Evolutionary conservation across 805 yeast genomes (phyloP).

Genomic region (Maudiozyma serrabonitensis): DNA sequence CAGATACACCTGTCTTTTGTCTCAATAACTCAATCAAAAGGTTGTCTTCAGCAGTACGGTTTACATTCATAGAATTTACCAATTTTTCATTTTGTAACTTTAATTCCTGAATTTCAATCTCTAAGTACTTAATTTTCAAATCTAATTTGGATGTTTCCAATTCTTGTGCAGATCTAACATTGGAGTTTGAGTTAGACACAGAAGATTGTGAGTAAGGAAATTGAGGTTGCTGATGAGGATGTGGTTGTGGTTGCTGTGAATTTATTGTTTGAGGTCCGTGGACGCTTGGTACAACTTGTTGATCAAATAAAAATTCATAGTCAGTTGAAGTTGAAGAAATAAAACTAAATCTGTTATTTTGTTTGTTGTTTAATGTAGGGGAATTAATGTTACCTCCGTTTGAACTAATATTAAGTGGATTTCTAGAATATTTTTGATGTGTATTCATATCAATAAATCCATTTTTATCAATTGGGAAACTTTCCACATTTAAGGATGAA

Average conservation of each 20-base stretch:
- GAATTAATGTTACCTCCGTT: slow-evolving; percentile 4
- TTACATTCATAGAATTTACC: slow-evolving; percentile 21
- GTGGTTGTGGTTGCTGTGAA: neutral
- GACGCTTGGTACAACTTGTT: slow-evolving; percentile 3
- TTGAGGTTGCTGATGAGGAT: neutral
- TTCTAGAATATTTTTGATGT: neutral
- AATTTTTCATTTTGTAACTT: slow-evolving; percentile 28
- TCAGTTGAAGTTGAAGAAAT: slow-evolving; percentile 27
- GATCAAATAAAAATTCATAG: slow-evolving; percentile 11
- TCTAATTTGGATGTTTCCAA: slow-evolving; percentile 18
- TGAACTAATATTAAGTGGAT: slow-evolving; percentile 6
- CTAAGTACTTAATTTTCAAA: slow-evolving; percentile 25
- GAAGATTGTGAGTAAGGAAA: neutral
- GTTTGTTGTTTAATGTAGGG: slow-evolving; percentile 7
- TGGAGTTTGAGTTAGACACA: neutral
- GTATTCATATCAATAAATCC: slow-evolving; percentile 6
- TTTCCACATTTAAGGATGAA: slow-evolving; percentile 7
- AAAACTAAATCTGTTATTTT: slow-evolving; percentile 23
- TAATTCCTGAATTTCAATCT: slow-evolving; percentile 26
- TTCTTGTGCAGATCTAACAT: neutral
- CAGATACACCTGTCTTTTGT: neutral
- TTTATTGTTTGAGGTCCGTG: slow-evolving; percentile 2
- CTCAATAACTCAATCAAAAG: slow-evolving; percentile 10
- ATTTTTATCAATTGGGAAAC: slow-evolving; percentile 5
- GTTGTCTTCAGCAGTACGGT: slow-evolving; percentile 20